Evolutionary conservation across 1,284 basidiomycete species (phyloP), one percentile per base, ranked within the genome.

Genomic region (Microbotryum saponariae): DNA sequence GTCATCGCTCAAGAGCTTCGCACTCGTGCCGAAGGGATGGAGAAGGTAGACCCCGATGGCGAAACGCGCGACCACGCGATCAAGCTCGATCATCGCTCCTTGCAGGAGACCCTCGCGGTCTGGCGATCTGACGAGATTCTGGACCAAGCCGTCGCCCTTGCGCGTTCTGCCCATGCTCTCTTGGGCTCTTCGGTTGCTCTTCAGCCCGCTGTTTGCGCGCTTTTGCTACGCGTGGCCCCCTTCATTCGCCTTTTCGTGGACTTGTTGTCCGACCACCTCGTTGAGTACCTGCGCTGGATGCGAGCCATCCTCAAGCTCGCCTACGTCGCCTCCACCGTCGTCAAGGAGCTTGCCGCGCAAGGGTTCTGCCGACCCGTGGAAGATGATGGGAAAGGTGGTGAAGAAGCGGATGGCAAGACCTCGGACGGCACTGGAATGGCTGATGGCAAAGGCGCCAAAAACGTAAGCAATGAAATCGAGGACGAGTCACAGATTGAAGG

Each of bases 401-500:
- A 80, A 31, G 79, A 78, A 5, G 79, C 79, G 7, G 83, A 86
- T 48, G 77, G 80, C 33, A 67, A 72, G 56, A 73, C 74, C 6
- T 72, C 73, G 25, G 89, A 83, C 52, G 92, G 91, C 3, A 83
- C 87, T 2, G 92, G 93, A 2, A 77, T 97, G 66, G 93, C 93
- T 14, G 83, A 88, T 67, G 93, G 93, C 2, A 79, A 82, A 1
- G 92, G 93, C 1, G 79, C 79, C 21, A 84, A 97, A 75, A 88
- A 96, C 71, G 86, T 92, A 58, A 91, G 88, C 78, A 87, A 89
- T 70, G 88, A 96, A 72, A 91, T 97, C 60, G 86, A 91, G 71
- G 91, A 97, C 63, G 93, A 98, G 74, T 88, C 89, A 72, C 91
- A 96, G 73, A 89, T 98, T 37, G 96, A 99, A 74, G 96, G 96